phyloP scores from a whole-genome alignment of 768 basidiomycete species.

The Termitomyces bulborhizus region DNA sequence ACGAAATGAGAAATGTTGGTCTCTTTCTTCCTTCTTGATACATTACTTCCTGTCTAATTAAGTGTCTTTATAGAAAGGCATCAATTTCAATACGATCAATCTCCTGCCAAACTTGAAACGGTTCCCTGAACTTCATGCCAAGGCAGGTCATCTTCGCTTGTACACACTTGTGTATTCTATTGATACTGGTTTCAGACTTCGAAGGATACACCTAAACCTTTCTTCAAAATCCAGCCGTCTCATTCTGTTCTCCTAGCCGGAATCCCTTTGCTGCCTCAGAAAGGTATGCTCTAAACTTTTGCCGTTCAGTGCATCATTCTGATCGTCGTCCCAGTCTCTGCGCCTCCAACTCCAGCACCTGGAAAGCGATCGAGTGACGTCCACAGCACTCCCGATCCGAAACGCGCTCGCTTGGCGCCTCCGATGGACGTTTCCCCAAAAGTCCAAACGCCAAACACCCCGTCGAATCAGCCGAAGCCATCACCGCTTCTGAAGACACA shows the following conservation, averaged over 20 bases:
- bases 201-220: slow-evolving; percentile 35
- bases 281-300: slow-evolving; percentile 10
- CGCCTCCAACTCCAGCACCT: background rate
- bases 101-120: slow-evolving; percentile 36
- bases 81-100: slow-evolving; percentile 47
- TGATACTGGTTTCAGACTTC: slow-evolving; percentile 24
- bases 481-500: slow-evolving; percentile 16
- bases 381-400: slow-evolving; percentile 33
- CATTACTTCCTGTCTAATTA: background rate
- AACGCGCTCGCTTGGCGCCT: slow-evolving; percentile 31
- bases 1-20: slow-evolving; percentile 54
- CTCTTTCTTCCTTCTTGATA: background rate
- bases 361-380: slow-evolving; percentile 41
- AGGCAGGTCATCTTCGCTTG: slow-evolving; percentile 27
- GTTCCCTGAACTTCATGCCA: slow-evolving; percentile 44
- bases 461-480: slow-evolving; percentile 18
- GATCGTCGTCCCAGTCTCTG: background rate
- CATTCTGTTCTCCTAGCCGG: slow-evolving; percentile 45
- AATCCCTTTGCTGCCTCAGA: slow-evolving; percentile 32
- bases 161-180: background rate
- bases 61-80: slow-evolving; percentile 41
- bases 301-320: background rate
- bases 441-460: slow-evolving; percentile 14
- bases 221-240: slow-evolving; percentile 46
- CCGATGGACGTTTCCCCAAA: slow-evolving; percentile 18